phyloP scores from a whole-genome alignment of 257 asterid genomes.

The Rubia yunnanensis region DNA sequence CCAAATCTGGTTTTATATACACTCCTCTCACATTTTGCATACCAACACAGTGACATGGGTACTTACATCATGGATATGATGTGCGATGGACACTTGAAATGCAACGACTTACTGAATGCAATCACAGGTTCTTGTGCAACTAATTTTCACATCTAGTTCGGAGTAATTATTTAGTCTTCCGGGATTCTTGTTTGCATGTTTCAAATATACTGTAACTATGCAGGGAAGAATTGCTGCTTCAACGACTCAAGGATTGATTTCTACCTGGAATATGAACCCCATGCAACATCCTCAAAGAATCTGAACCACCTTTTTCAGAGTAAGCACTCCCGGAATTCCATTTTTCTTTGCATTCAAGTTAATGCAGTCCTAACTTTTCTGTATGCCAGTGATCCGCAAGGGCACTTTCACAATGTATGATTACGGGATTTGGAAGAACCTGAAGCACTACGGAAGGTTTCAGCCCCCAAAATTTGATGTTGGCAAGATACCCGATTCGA shows the following conservation, averaged over 20 bases:
- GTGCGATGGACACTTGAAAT: conserved; percentile 68
- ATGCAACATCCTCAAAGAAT: conserved; percentile 83
- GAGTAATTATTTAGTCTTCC: not conserved
- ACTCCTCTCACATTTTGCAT: conserved; percentile 16
- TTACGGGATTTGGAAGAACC: conserved; percentile 69
- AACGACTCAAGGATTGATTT: conserved; percentile 65
- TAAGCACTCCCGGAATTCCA: conserved; percentile 25
- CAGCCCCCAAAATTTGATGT: conserved; percentile 74
- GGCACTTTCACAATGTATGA: conserved; percentile 82
- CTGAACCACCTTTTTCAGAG: conserved; percentile 90
- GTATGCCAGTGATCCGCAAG: conserved; percentile 76
- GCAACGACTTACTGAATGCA: conserved; percentile 56
- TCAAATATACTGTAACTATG: conserved; percentile 6
- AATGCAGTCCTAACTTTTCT: conserved; percentile 8
- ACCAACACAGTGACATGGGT: conserved; percentile 44
- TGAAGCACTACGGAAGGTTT: conserved; percentile 44
- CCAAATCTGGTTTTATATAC: not conserved
- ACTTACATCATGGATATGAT: conserved; percentile 69
- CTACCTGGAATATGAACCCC: conserved; percentile 89
- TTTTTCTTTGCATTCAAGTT: not conserved
- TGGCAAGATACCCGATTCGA: conserved; percentile 52
- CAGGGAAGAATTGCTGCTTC: conserved; percentile 95
- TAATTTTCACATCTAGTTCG: not conserved
- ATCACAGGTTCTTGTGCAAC: conserved; percentile 58
- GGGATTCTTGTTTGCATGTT: not conserved